Evolutionary conservation across 2,329 filamentous ascomycete species (phyloP).

Genomic region (Cladosporium sphaerospermum): DNA sequence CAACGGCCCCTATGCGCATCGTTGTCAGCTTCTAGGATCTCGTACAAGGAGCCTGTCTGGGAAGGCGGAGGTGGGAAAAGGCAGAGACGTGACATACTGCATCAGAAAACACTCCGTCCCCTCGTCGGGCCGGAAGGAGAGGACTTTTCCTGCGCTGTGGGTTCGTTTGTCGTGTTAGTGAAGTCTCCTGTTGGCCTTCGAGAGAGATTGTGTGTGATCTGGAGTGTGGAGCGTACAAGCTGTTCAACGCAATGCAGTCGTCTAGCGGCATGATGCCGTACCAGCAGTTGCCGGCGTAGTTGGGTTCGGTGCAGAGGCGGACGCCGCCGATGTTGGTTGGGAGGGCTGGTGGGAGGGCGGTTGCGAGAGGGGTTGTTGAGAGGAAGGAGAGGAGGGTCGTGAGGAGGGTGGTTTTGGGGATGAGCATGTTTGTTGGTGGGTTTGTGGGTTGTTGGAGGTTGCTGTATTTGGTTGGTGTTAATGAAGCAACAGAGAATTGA

Average conservation of each 20-base stretch:
- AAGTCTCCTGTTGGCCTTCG: background rate
- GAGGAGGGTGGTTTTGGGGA: background rate
- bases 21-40: background rate
- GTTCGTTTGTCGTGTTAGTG: background rate
- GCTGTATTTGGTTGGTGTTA: background rate
- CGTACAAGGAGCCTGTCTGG: background rate
- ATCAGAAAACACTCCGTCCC: conserved; percentile 26
- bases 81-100: conserved; percentile 18
- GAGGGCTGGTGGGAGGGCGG: background rate
- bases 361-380: background rate
- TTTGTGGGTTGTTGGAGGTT: background rate
- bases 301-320: conserved; percentile 20
- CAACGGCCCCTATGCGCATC: background rate
- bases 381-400: background rate
- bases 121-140: conserved; percentile 19
- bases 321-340: conserved; percentile 29
- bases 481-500: background rate
- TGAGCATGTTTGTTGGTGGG: background rate
- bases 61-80: background rate
- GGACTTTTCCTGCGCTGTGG: conserved; percentile 18
- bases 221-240: conserved; percentile 20
- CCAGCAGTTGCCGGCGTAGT: conserved; percentile 23
- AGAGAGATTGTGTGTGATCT: too few species aligned
- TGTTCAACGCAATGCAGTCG: conserved; percentile 22
- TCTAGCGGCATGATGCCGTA: conserved; percentile 21